Evolutionary conservation across 176 grass and related monocot species (phyloP), one percentile per base, ranked within the genome.

Genomic region (Musa acuminata): DNA sequence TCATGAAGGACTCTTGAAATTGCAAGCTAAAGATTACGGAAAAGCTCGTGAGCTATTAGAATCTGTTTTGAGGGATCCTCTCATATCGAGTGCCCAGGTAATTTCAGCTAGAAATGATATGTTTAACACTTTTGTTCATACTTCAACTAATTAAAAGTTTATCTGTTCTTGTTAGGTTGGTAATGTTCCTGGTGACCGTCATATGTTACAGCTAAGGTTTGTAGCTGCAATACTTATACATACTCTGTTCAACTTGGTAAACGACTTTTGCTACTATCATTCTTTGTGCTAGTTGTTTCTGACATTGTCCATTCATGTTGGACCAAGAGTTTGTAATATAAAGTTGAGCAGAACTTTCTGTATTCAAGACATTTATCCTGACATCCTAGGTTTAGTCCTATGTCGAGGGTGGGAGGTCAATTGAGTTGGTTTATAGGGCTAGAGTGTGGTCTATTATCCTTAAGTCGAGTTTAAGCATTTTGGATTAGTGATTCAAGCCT

Each of bases 181-280:
- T 81, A 87, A 97, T 79, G 77, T 63, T 78, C 84, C 79, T 73
- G 93, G 67, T 82, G 88, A 93, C 80, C 88, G 88, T 49, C 94
- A 98, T 88, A 73, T 98, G 52, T 80, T 90, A 65, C 90, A 98
- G 64, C 83, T 98, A 85, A 98, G 94, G 94, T 90, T 83, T 1
- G 67, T 70, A 70, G 29, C 35, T 48, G 51, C 48, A 70, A 70
- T 50, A 70, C 67, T 50, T 70, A 9, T 9, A 70, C 1, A 50
- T n/a, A 10, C 21, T 17, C 1, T 51, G 11, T 50, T 69, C 14
- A 8, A 69, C 6, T 69, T 69, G 9, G 66, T 49, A 49, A 50
- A 68, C 1, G 17, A 67, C 3, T 69, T 12, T 16, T 43, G 1
- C n/a, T 21, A 19, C 48, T 70, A 51, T 51, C 0, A 20, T 70